Base-by-base conservation (phyloP, 2,329 filamentous ascomycete species). In the Hypoxylon sp. region DNA sequence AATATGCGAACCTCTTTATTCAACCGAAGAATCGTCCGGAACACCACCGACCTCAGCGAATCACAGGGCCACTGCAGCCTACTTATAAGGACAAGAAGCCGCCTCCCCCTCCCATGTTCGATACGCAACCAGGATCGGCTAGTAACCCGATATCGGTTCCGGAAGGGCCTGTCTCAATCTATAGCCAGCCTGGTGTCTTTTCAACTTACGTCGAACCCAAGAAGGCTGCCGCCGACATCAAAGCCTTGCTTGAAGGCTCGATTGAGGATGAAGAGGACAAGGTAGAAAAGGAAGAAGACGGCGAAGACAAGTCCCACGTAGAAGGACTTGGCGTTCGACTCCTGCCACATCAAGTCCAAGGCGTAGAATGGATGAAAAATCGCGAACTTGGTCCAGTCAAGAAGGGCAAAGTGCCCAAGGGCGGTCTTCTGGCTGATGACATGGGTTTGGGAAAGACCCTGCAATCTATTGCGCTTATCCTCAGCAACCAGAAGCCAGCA, bases 401-500 rank as follows among this genome's bases (percentile, higher is more conserved):
- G 80, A 91, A 90, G 71, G 92, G 92, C 63, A 87, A 82, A 66
- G 86, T 96, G 8, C 93, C 95, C 28, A 96, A 96, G 72, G 96
- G 96, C 33, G 96, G 96, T 16, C 97, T 99, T 68, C 85, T 99
- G 33, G 96, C 96, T 16, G 96, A 99, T 74, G 96, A 99, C 76
- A 96, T 98, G 95, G 95, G 95, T 70, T 83, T 98, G 12, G 96
- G 96, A 62, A 99, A 99, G 83, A 99, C 96, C 0, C 86, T 99
- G 12, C 96, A 99, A 79, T 93, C 94, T 0, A 92, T 99, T 61
- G 90, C 95, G 1, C 84, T 98, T 30, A 91, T 99, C 42, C 84
- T 99, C 36, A 91, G 86, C 58, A 97, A 98, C 73, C 87, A 88
- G 16, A 93, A 91, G 72, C 89, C 91, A 24, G 83, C 85, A 2